phyloP scores from a whole-genome alignment of 2,329 filamentous ascomycete species.

The Xylariaceae sp. region DNA sequence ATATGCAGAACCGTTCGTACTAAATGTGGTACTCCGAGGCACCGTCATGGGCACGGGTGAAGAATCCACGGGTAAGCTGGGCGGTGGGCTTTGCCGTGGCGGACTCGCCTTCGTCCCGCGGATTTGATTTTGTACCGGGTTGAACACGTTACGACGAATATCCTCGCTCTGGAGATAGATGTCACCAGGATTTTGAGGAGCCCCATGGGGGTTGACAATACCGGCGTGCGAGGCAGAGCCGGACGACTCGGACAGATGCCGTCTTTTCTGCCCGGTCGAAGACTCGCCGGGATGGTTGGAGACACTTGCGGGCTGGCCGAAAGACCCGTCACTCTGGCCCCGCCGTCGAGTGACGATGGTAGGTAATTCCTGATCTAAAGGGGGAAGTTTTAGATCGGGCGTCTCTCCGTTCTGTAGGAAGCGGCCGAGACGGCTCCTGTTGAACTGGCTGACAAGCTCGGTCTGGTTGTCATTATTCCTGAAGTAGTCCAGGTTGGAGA shows the following conservation, averaged over 20 bases:
- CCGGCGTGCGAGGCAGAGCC: constrained; percentile 12
- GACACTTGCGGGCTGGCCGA: too few species aligned
- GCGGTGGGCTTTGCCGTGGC: constrained; percentile 10
- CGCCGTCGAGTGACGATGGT: constrained; percentile 9
- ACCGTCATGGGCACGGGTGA: constrained; percentile 5
- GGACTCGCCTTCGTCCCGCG: constrained; percentile 9
- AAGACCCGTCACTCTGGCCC: constrained; percentile 1
- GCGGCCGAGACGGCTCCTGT: constrained; percentile 24
- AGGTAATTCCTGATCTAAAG: constrained; percentile 16
- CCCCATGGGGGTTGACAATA: constrained; percentile 23
- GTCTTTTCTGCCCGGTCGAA: too few species aligned
- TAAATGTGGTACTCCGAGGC: constrained; percentile 10
- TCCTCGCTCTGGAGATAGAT: constrained; percentile 26
- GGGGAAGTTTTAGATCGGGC: constrained; percentile 19
- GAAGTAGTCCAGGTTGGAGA: constrained; percentile 24
- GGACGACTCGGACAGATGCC: constrained; percentile 13
- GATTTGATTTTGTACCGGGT: constrained; percentile 11
- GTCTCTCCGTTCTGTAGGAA: constrained; percentile 24
- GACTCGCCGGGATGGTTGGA: too few species aligned
- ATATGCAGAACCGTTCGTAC: constrained; percentile 15
- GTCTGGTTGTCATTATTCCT: constrained; percentile 26
- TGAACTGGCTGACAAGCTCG: constrained; percentile 24
- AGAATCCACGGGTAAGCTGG: constrained; percentile 6
- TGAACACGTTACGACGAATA: constrained; percentile 19
- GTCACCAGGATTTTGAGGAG: constrained; percentile 25